These are phyloP conservation scores for Verticillium klebahnii DNA, from an alignment of 2,329 filamentous ascomycete genomes.

Conservation along the genomic window DNA sequence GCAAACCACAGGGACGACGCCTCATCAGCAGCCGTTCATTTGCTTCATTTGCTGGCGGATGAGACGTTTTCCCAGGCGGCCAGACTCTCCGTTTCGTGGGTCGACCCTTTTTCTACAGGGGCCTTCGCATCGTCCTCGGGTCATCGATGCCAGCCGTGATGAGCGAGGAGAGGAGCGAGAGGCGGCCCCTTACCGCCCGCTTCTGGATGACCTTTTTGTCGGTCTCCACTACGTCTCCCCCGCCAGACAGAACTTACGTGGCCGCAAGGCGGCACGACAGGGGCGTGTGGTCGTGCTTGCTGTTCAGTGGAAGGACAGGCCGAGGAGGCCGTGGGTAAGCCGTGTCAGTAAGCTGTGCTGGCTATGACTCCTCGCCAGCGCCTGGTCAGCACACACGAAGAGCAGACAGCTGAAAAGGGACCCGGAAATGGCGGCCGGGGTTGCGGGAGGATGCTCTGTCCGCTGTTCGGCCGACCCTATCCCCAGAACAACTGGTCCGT, in stretches of 20 bases:
- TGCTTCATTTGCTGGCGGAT: background rate
- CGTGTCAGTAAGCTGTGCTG: background rate
- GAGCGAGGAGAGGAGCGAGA: too few species aligned
- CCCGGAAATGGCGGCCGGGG: background rate
- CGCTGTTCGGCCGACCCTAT: background rate
- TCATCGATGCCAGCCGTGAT: too few species aligned
- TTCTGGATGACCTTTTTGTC: too few species aligned
- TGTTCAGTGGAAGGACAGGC: too few species aligned
- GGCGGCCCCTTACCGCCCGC: too few species aligned
- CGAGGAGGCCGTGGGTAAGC: background rate
- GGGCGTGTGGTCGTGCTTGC: too few species aligned
- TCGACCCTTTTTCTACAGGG: background rate
- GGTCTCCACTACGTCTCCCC: too few species aligned
- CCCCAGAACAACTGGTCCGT: background rate
- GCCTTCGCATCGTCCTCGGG: background rate
- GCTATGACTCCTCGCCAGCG: background rate
- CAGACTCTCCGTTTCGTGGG: background rate
- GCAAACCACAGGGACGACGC: background rate
- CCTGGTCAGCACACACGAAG: too few species aligned
- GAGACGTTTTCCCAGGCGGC: background rate
- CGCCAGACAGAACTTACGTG: too few species aligned
- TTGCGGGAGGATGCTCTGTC: background rate
- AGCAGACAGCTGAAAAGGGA: background rate
- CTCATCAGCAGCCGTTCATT: background rate
- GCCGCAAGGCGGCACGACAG: too few species aligned